Base-by-base conservation (phyloP, 2,329 filamentous ascomycete genomes). In the Colletotrichum echinochloae region DNA sequence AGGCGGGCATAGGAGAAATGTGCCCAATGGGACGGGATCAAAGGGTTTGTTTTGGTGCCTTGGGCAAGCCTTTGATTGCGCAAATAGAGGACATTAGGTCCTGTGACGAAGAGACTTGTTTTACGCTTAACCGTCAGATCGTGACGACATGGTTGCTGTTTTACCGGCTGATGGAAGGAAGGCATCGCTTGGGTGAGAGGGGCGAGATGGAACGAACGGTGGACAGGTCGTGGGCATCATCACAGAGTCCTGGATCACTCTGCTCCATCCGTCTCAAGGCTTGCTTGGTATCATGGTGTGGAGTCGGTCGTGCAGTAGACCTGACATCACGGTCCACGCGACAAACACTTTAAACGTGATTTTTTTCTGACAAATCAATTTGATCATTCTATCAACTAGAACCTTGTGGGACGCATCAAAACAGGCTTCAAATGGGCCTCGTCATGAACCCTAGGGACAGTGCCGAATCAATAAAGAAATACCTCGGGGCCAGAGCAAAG, bases 321-420 rank as follows among this genome's bases (percentile, higher is more conserved):
- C 26, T 35, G 16, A 54, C 30, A n/a, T 49, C n/a, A 60, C 51
- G 5, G 12, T n/a, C 12, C 5, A 18, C 20, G 51, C 59, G n/a
- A n/a, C 12, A 26, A 12, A 39, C 12, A 23, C 41, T 20, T 8
- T 1, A 28, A 30, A 33, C 16, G 26, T 44, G 11, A 35, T 14
- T 49, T 65, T 12, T 14, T 49, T 65, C 18, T 59, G 28, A 54
- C 28, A 65, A 65, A 61, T 60, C 66, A 65, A 70, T 65, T 65
- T 65, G 55, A 59, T 54, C 69, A 70, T 60, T 71, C 66, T 71
- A 71, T 65, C 23, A 35, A 57, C 39, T 56, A 60, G 44, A 48
- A 54, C 44, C 51, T 26, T 26, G 16, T 41, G 56, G 37, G 26
- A 63, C 46, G 46, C 46, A n/a, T 70, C 55, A 33, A 33, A 41